These are phyloP conservation scores for Crataegus laevigata DNA, from an alignment of 306 rosid genomes.

Conservation along the genomic window DNA sequence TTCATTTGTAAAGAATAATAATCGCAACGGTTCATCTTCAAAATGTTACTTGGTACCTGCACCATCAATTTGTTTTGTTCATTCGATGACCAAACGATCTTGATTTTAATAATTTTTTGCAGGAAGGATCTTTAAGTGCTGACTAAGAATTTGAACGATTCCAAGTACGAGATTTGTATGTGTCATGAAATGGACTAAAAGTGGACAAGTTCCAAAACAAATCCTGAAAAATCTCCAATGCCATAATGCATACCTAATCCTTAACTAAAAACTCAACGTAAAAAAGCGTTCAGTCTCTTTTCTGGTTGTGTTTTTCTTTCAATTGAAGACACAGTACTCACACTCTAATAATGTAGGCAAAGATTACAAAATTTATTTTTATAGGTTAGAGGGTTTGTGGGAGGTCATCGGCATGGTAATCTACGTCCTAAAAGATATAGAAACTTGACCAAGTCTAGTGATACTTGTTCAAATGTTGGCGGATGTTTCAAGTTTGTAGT, in stretches of 20 bases:
- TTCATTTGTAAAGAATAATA: not conserved
- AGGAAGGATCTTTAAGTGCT: not conserved
- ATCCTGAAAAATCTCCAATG: not conserved
- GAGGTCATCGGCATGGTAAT: not conserved
- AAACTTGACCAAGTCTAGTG: not conserved
- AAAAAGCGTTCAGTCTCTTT: not conserved
- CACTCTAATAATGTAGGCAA: not conserved
- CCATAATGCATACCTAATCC: not conserved
- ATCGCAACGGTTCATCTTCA: no score
- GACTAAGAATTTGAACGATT: no score
- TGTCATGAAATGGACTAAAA: not conserved
- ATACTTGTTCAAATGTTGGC: not conserved
- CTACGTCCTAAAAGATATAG: no score
- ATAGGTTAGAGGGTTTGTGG: no score
- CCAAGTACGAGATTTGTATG: no score
- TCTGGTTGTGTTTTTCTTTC: not conserved
- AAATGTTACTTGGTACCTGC: not conserved
- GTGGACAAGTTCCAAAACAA: not conserved
- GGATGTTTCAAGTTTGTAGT: not conserved
- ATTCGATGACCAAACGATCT: no score
- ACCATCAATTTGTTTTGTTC: not conserved
- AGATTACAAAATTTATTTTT: not conserved
- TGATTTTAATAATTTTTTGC: rapidly evolving
- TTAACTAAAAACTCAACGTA: constrained; percentile 4
- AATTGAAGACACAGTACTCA: not conserved